Percentiles rank a stretch among this genome's conserved stretches.
Conservation (phyloP, 2,329 filamentous ascomycete species). For the Aspergillus phoenicis region DNA sequence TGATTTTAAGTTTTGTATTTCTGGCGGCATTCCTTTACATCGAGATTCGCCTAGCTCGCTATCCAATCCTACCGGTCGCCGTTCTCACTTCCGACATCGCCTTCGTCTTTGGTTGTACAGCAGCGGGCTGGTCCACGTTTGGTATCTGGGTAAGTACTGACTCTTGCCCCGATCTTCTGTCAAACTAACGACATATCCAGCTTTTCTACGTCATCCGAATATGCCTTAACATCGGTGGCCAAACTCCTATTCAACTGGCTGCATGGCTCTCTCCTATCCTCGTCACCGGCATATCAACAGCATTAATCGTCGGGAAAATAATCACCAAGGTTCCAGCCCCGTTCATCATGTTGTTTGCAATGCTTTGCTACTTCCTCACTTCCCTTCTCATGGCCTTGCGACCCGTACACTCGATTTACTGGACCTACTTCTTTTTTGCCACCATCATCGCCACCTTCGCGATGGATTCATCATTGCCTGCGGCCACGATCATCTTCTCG, state of each 20-base stretch:
- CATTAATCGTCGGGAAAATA: conserved; percentile 17
- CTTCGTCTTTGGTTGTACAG: conserved; percentile 60
- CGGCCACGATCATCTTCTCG: conserved; percentile 63
- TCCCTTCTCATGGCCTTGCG: conserved; percentile 13
- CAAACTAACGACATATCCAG: conserved; percentile 24
- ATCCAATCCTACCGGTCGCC: conserved; percentile 60
- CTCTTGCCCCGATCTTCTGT: conserved; percentile 44
- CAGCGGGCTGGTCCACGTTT: conserved; percentile 58
- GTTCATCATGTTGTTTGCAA: conserved; percentile 19
- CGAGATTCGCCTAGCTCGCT: conserved; percentile 45
- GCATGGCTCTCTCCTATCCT: conserved; percentile 17
- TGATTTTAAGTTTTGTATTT: conserved; percentile 60
- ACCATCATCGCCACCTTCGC: conserved; percentile 21
- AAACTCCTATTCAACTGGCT: conserved; percentile 4
- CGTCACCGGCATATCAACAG: conserved; percentile 15
- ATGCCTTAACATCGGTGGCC: conserved; percentile 3
- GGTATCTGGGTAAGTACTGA: conserved; percentile 49
- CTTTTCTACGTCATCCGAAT: conserved; percentile 6
- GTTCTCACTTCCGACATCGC: conserved; percentile 52
- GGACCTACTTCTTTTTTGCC: no score
- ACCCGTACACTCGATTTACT: conserved; percentile 3
- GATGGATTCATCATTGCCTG: conserved; percentile 69
- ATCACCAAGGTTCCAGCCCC: conserved; percentile 16
- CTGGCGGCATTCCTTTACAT: conserved; percentile 58
- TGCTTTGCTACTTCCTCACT: conserved; percentile 12